A percentile compares a stretch with the other conserved stretches of the same genome.
phyloP scores from a whole-genome alignment of 208 protist genomes.

The Porcisia hertigi region DNA sequence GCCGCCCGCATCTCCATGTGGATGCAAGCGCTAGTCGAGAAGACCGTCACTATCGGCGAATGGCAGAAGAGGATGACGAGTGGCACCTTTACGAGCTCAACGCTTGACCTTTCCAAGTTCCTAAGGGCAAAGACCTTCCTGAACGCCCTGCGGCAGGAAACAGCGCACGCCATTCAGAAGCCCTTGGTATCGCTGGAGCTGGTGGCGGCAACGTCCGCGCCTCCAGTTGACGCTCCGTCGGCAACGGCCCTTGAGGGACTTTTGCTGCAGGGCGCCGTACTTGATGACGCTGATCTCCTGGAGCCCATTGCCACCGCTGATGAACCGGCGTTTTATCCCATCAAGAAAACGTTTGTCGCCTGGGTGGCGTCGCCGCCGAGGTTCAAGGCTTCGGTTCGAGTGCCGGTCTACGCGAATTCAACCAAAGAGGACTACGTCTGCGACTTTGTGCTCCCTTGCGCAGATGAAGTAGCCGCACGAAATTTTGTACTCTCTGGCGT shows the following conservation, averaged over 20 bases:
- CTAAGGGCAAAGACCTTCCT: slow-evolving; percentile 95
- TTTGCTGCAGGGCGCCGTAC: slow-evolving; percentile 83
- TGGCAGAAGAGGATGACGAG: slow-evolving; percentile 62
- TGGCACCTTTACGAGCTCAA: slow-evolving; percentile 65
- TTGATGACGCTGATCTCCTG: slow-evolving; percentile 68
- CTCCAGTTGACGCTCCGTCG: slow-evolving; percentile 50
- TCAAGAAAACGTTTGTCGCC: slow-evolving; percentile 74
- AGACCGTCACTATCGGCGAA: slow-evolving; percentile 70
- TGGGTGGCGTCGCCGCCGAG: slow-evolving; percentile 45
- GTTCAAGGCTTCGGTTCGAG: slow-evolving; percentile 39
- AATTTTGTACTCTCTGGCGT: slow-evolving; percentile 90
- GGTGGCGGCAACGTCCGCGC: slow-evolving; percentile 49
- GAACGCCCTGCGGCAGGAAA: slow-evolving; percentile 96
- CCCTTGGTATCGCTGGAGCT: slow-evolving; percentile 85
- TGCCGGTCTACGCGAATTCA: slow-evolving; percentile 88
- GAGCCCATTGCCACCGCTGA: slow-evolving; percentile 82
- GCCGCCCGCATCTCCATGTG: slow-evolving; percentile 76
- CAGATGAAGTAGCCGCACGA: slow-evolving; percentile 43
- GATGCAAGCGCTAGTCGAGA: slow-evolving; percentile 86
- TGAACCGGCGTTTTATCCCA: slow-evolving; percentile 74
- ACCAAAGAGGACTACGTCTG: slow-evolving; percentile 86
- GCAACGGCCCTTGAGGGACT: slow-evolving; percentile 73
- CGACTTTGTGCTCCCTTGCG: slow-evolving; percentile 87
- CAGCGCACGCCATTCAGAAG: slow-evolving; percentile 70
- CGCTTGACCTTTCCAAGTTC: slow-evolving; percentile 85